These are phyloP conservation scores for Hypoxylon trugodes DNA, from an alignment of 495 filamentous ascomycete genomes.

Conservation along the genomic window DNA sequence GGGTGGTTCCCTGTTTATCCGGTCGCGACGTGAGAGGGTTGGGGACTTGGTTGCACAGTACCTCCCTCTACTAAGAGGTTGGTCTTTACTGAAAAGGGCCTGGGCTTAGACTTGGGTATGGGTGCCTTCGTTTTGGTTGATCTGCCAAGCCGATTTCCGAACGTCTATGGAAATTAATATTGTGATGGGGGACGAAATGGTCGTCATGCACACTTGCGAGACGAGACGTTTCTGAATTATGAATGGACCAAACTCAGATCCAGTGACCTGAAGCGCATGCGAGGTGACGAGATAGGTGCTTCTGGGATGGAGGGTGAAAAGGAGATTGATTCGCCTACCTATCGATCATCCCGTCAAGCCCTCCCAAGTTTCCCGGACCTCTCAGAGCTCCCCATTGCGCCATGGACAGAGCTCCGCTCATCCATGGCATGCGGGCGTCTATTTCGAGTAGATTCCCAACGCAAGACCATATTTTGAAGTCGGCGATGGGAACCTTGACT, in stretches of 20 bases:
- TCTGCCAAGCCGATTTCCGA: constrained; percentile 35
- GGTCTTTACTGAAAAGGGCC: constrained; percentile 10
- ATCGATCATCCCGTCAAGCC: constrained; percentile 80
- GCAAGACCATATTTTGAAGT: constrained; percentile 77
- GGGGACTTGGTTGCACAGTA: constrained; percentile 26
- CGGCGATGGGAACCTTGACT: constrained; percentile 72
- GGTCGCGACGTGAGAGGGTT: constrained; percentile 22
- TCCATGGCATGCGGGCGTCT: constrained; percentile 84
- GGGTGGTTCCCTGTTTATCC: constrained; percentile 32
- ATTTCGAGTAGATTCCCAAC: constrained; percentile 73
- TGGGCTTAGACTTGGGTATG: constrained; percentile 25
- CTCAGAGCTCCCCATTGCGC: constrained; percentile 73
- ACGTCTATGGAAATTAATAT: constrained; percentile 24
- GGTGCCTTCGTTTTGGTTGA: constrained; percentile 8
- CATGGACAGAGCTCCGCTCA: constrained; percentile 74
- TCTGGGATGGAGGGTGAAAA: constrained; percentile 26
- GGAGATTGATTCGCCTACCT: constrained; percentile 71
- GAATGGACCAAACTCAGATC: constrained; percentile 46
- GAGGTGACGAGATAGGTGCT: constrained; percentile 45
- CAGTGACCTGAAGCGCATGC: constrained; percentile 53
- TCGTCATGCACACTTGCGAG: constrained; percentile 50
- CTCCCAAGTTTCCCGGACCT: constrained; percentile 77
- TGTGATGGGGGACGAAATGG: constrained; percentile 31
- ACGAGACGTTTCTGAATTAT: constrained; percentile 40
- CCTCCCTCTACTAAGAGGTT: constrained; percentile 26